Conservation (phyloP, 345 rosid genomes). For the Pugionium dolabratum region DNA sequence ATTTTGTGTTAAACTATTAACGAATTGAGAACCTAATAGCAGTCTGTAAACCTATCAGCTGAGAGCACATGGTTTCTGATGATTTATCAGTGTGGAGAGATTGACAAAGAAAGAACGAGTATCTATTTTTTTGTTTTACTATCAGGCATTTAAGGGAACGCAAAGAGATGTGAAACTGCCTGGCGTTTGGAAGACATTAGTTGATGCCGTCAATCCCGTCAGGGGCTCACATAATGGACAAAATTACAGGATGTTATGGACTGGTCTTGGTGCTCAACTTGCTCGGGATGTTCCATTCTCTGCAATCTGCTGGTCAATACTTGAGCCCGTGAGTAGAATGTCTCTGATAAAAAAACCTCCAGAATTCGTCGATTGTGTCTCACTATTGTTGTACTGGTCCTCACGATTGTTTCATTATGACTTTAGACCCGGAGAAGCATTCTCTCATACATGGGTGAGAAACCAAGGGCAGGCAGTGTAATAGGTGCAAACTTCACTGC, state of each 20-base stretch:
- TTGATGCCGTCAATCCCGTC: constrained; percentile 62
- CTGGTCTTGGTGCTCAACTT: constrained; percentile 94
- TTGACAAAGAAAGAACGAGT: neutral
- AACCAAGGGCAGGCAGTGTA: constrained; percentile 53
- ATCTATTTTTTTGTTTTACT: constrained; percentile 16
- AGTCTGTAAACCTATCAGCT: constrained; percentile 21
- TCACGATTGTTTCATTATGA: constrained; percentile 26
- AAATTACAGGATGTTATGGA: constrained; percentile 75
- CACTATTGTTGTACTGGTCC: constrained; percentile 1
- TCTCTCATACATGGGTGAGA: constrained; percentile 58
- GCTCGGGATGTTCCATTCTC: constrained; percentile 98
- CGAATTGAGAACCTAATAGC: constrained; percentile 5
- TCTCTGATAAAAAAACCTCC: neutral
- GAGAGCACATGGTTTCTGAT: neutral
- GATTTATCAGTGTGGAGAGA: neutral
- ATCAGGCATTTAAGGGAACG: constrained; percentile 79
- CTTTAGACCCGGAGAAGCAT: constrained; percentile 67
- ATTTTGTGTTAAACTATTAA: neutral
- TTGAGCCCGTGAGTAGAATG: constrained; percentile 74
- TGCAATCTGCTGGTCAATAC: constrained; percentile 95
- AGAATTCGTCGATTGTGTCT: neutral
- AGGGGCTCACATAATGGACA: constrained; percentile 49
- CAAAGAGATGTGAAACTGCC: constrained; percentile 68
- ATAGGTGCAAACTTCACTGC: constrained; percentile 86
- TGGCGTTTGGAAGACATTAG: constrained; percentile 84